Evolutionary conservation across 2,329 filamentous ascomycete genomes (phyloP).

Genomic region (Cladosporium sp.): DNA sequence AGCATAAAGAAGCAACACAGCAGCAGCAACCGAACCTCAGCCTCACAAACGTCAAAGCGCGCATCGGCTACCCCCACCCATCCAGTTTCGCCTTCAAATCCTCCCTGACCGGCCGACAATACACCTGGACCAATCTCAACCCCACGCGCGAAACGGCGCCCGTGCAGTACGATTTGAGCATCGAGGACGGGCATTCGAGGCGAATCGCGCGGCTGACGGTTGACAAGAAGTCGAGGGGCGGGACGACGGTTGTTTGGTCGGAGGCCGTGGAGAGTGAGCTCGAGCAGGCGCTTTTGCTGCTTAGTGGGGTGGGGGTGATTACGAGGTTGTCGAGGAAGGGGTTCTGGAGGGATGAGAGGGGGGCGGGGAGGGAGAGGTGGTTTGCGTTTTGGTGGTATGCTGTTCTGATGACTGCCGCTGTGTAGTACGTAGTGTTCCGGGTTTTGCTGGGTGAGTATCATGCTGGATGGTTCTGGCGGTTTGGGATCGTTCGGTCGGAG

Average conservation of each 20-base stretch:
- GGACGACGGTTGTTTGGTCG: slow-evolving; percentile 34
- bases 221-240: slow-evolving; percentile 28
- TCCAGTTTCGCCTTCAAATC: not conserved
- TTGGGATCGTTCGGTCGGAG: no score
- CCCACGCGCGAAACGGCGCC: not conserved
- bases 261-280: slow-evolving; percentile 30
- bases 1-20: not conserved
- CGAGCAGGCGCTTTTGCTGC: slow-evolving; percentile 4
- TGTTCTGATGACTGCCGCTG: not conserved
- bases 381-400: not conserved
- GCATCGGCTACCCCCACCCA: slow-evolving; percentile 7
- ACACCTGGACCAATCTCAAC: not conserved
- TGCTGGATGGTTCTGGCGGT: no score
- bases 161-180: not conserved
- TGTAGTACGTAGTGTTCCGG: not conserved
- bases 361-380: not conserved
- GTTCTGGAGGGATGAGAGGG: not conserved
- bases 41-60: not conserved
- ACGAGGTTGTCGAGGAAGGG: not conserved
- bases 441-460: no score
- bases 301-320: slow-evolving; percentile 2
- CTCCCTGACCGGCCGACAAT: not conserved
- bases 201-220: slow-evolving; percentile 18
- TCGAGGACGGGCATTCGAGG: not conserved
- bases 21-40: not conserved